Conservation (phyloP, 169 alveolate genomes). For the Cryptosporidium viatorum region DNA sequence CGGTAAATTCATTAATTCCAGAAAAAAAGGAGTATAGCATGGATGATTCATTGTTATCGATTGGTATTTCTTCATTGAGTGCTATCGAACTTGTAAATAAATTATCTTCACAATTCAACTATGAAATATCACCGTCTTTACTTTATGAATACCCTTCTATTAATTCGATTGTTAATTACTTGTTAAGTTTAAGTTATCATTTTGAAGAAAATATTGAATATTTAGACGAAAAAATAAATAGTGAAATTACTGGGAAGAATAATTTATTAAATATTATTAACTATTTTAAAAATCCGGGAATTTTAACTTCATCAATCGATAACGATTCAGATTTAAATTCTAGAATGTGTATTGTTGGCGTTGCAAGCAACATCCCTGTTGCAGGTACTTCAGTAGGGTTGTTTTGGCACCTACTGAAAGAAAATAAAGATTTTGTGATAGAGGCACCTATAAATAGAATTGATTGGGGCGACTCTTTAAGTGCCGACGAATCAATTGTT, state of each 20-base stretch:
- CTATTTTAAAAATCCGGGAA: constrained; percentile 28
- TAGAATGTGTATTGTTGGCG: constrained; percentile 74
- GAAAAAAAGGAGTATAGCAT: constrained; percentile 7
- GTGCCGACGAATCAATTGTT: constrained; percentile 7
- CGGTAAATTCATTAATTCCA: constrained; percentile 51
- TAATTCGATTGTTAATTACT: constrained; percentile 76
- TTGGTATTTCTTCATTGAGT: constrained; percentile 84
- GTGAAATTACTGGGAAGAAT: background rate
- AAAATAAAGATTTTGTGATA: constrained; percentile 75
- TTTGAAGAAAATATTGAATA: background rate
- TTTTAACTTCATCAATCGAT: background rate
- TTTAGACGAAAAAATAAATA: background rate
- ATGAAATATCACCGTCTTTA: constrained; percentile 70
- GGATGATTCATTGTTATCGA: constrained; percentile 63
- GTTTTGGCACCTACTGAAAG: constrained; percentile 76
- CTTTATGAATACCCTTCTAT: constrained; percentile 78
- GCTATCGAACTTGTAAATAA: constrained; percentile 85
- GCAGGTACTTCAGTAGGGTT: constrained; percentile 47
- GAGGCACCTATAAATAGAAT: constrained; percentile 80
- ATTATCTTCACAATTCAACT: constrained; percentile 76
- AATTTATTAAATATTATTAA: background rate
- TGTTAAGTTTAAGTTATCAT: constrained; percentile 18
- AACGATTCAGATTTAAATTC: background rate
- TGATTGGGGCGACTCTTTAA: constrained; percentile 24
- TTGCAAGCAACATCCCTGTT: constrained; percentile 79